A percentile compares a stretch with the other conserved stretches of the same genome.
These are phyloP conservation scores for Tolypocladium endophyticum DNA, from an alignment of 2,329 filamentous ascomycete genomes.

Conservation along the genomic window DNA sequence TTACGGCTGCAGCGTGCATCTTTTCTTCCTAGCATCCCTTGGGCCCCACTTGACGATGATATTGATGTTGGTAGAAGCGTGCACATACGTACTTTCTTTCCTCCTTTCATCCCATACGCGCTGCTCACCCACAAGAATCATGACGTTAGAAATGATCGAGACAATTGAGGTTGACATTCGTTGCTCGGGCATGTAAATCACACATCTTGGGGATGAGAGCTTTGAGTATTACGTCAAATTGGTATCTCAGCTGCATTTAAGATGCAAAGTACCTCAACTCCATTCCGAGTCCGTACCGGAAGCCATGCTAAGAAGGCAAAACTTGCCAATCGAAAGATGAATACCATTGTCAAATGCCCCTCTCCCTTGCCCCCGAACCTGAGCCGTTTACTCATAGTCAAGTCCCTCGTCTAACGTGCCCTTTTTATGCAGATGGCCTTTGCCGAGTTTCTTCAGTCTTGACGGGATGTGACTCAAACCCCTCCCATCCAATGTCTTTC, in stretches of 20 bases:
- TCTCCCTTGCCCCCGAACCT: no score
- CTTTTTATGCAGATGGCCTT: neutral
- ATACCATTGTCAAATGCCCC: neutral
- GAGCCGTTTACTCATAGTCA: neutral
- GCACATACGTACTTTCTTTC: neutral
- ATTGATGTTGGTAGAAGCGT: neutral
- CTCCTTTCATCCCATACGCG: no score
- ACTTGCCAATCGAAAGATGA: neutral
- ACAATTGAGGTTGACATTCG: neutral
- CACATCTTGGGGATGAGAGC: neutral
- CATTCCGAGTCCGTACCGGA: neutral
- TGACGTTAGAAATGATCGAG: no score
- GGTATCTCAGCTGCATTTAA: conserved; percentile 1
- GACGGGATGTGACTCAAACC: conserved; percentile 34
- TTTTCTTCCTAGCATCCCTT: neutral
- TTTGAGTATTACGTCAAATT: neutral
- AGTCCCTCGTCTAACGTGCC: neutral
- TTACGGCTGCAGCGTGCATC: neutral
- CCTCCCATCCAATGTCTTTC: conserved; percentile 57
- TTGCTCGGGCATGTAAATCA: no score
- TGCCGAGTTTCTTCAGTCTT: conserved; percentile 10
- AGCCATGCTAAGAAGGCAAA: neutral
- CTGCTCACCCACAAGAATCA: no score
- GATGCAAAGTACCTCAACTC: conserved; percentile 4
- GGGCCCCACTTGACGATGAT: neutral